A percentile compares a stretch with the other conserved stretches of the same genome.
These are phyloP conservation scores for Eucalyptus rudis DNA, from an alignment of 345 rosid genomes.

Conservation along the genomic window DNA sequence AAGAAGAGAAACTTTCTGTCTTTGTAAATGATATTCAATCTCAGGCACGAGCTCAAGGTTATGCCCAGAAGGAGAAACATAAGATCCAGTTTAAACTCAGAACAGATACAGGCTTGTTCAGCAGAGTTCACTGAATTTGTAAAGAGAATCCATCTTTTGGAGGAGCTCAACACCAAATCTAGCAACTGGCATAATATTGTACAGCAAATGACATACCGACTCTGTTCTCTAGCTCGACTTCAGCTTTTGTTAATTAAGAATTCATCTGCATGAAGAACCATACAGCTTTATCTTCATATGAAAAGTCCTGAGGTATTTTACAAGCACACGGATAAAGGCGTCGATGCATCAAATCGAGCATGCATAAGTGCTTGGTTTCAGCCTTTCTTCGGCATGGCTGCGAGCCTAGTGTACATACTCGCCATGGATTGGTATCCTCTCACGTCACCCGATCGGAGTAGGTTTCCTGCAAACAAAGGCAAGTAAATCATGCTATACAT, in stretches of 20 bases:
- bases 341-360: background rate
- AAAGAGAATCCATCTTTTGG: background rate
- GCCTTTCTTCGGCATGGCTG: slow-evolving; percentile 91
- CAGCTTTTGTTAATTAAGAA: background rate
- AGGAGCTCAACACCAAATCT: background rate
- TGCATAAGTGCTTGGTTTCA: slow-evolving; percentile 5
- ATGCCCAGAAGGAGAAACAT: background rate
- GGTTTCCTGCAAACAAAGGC: slow-evolving; percentile 48
- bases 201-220: background rate
- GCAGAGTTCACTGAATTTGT: background rate
- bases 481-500: background rate
- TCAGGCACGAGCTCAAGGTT: background rate
- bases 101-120: background rate
- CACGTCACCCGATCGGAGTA: slow-evolving; percentile 77
- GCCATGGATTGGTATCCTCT: slow-evolving; percentile 98
- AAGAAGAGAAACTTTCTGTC: background rate
- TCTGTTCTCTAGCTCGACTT: background rate
- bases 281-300: background rate
- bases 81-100: background rate
- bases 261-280: background rate
- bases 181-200: background rate
- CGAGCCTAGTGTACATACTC: slow-evolving; percentile 81
- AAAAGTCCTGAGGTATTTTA: background rate
- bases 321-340: accelerated
- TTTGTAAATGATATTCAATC: background rate